Conservation (phyloP, 371 early-diverging fungal species). For the Mortierella sp. region DNA sequence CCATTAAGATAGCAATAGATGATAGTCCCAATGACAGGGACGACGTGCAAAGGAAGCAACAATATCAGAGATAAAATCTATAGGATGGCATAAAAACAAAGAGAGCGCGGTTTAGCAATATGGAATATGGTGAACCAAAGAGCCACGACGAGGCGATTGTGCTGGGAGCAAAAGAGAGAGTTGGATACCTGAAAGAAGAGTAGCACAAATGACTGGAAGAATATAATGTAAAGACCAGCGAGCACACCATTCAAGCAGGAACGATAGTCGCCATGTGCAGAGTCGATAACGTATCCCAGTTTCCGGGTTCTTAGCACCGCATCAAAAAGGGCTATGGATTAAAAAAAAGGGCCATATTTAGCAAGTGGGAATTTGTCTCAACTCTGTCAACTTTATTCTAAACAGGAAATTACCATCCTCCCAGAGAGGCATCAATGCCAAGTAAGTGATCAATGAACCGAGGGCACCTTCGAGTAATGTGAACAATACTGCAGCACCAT, state of each 20-base stretch:
- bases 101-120: not conserved
- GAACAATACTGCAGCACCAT: slow-evolving; percentile 13
- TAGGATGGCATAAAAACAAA: not conserved
- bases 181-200: slow-evolving; percentile 37
- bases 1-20: slow-evolving; percentile 76
- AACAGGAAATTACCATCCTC: slow-evolving; percentile 33
- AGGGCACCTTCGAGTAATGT: slow-evolving; percentile 51
- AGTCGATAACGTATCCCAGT: slow-evolving; percentile 46
- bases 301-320: slow-evolving; percentile 47
- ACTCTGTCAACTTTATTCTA: not conserved
- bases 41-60: slow-evolving; percentile 73
- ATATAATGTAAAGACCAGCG: slow-evolving; percentile 40
- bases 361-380: not conserved
- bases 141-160: no score
- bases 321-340: slow-evolving; percentile 40
- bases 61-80: slow-evolving; percentile 67
- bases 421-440: slow-evolving; percentile 55
- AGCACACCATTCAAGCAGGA: slow-evolving; percentile 45
- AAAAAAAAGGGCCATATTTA: not conserved
- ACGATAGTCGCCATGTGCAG: slow-evolving; percentile 52
- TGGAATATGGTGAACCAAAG: not conserved
- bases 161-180: not conserved
- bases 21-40: slow-evolving; percentile 72
- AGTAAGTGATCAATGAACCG: slow-evolving; percentile 43
- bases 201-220: slow-evolving; percentile 52